These are phyloP conservation scores for Staphylotrichum longicolle DNA, from an alignment of 495 filamentous ascomycete species.

Conservation along the genomic window DNA sequence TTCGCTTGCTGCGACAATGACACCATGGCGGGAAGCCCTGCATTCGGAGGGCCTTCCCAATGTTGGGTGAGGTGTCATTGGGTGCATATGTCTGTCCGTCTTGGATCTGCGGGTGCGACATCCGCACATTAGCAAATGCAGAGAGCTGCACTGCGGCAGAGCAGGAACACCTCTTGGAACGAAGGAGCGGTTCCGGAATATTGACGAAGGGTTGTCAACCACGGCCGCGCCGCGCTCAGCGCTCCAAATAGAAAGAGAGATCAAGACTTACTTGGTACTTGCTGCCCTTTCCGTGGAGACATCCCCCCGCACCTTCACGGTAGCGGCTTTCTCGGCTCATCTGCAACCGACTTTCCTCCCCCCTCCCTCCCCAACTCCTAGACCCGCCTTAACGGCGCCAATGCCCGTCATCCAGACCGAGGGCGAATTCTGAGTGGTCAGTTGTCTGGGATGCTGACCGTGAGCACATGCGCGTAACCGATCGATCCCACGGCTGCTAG, in stretches of 20 bases:
- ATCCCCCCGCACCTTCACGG: not conserved
- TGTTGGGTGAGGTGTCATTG: constrained; percentile 24
- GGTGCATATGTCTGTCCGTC: constrained; percentile 14
- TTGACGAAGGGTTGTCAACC: too few species aligned
- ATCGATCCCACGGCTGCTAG: constrained; percentile 20
- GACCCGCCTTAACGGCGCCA: constrained; percentile 9
- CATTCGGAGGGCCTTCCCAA: constrained; percentile 17
- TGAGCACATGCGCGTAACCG: constrained; percentile 33
- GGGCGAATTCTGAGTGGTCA: constrained; percentile 26
- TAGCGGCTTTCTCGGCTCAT: not conserved
- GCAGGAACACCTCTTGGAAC: not conserved
- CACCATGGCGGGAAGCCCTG: constrained; percentile 26
- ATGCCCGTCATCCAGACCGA: constrained; percentile 21
- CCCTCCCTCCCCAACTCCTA: constrained; percentile 1
- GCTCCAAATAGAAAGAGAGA: not conserved
- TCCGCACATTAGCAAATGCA: constrained; percentile 27
- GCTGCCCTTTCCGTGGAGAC: not conserved
- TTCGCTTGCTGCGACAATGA: constrained; percentile 24
- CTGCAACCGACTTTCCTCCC: constrained; percentile 11
- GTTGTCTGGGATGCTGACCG: constrained; percentile 31
- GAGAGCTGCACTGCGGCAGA: constrained; percentile 21
- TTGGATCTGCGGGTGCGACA: constrained; percentile 28
- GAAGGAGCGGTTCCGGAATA: too few species aligned
- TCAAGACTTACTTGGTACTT: not conserved
- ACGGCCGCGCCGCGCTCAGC: not conserved